A percentile compares a stretch with the other conserved stretches of the same genome.
Conservation (phyloP, 306 rosid species). For the Glycine latifolia region DNA sequence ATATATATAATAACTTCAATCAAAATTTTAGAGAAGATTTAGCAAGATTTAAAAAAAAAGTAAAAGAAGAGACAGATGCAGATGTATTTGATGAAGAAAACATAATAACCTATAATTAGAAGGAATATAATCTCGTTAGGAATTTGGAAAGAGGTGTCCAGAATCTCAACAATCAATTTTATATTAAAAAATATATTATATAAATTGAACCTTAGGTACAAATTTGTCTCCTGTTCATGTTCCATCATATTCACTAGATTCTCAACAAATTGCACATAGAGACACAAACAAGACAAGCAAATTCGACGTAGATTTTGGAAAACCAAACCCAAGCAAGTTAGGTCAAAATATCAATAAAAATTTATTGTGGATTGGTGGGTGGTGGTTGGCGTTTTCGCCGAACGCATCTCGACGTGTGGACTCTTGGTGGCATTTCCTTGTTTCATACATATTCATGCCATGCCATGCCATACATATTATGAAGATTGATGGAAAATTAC, state of each 20-base stretch:
- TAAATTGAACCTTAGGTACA: background rate
- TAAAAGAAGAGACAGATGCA: background rate
- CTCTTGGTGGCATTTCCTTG: slow-evolving; percentile 45
- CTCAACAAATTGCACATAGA: slow-evolving; percentile 5
- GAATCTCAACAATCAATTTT: background rate
- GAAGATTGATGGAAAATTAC: slow-evolving; percentile 47
- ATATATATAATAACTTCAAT: no score
- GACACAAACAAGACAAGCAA: slow-evolving; percentile 34
- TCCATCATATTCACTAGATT: slow-evolving; percentile 40
- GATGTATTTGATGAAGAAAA: background rate
- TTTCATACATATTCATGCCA: slow-evolving; percentile 46
- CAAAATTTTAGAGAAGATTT: no score
- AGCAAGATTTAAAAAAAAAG: background rate
- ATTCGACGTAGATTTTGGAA: slow-evolving; percentile 43
- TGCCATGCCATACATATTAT: slow-evolving; percentile 38
- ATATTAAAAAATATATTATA: background rate
- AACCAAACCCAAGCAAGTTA: slow-evolving; percentile 36
- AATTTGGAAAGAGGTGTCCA: background rate
- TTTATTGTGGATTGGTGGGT: slow-evolving; percentile 35
- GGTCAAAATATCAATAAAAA: slow-evolving; percentile 23
- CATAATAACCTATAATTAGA: background rate
- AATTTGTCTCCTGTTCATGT: slow-evolving; percentile 10
- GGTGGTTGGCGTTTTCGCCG: slow-evolving; percentile 54
- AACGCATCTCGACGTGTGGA: slow-evolving; percentile 43
- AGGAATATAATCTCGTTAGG: slow-evolving; percentile 7